phyloP scores from a whole-genome alignment of 768 basidiomycete species.

The Glaciozyma antarctica region DNA sequence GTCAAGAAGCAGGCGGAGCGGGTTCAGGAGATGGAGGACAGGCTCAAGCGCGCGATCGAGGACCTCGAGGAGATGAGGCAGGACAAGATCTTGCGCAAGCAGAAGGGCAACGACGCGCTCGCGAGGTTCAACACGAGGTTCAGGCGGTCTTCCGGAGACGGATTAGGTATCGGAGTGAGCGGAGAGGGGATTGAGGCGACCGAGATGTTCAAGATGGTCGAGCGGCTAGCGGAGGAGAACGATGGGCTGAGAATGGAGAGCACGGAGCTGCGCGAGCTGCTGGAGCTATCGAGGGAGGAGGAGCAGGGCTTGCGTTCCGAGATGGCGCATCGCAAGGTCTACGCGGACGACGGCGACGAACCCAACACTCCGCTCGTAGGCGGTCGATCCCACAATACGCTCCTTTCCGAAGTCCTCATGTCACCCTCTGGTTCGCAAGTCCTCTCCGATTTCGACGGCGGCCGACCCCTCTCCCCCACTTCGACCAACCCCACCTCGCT shows the following conservation, averaged over 20 bases:
- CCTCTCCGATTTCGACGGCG: constrained; percentile 12
- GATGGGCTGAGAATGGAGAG: constrained; percentile 22
- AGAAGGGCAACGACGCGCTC: constrained; percentile 22
- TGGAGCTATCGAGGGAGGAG: constrained; percentile 30
- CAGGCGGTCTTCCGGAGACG: background rate
- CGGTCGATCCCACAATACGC: background rate
- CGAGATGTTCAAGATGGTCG: constrained; percentile 31
- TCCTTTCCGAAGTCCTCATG: constrained; percentile 10
- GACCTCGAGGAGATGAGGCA: constrained; percentile 31
- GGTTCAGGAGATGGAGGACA: constrained; percentile 13
- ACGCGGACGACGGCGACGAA: constrained; percentile 19
- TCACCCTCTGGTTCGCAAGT: background rate
- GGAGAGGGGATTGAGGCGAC: constrained; percentile 17
- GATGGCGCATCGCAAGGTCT: constrained; percentile 8
- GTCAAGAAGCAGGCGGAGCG: constrained; percentile 37
- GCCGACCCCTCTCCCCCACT: constrained; percentile 6
- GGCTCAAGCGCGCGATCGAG: constrained; percentile 17
- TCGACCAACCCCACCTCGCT: constrained; percentile 2
- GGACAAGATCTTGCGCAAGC: constrained; percentile 26
- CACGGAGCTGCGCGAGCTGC: constrained; percentile 29
- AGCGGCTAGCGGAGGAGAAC: constrained; percentile 31
- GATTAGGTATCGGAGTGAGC: background rate
- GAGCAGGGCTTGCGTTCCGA: constrained; percentile 14
- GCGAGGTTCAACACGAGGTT: constrained; percentile 8
- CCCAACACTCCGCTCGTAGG: background rate